A percentile compares a stretch with the other conserved stretches of the same genome.
Evolutionary conservation across 228 moss, liverwort and hornwort genomes (phyloP).

Genomic region (Sphagnum fallax): DNA sequence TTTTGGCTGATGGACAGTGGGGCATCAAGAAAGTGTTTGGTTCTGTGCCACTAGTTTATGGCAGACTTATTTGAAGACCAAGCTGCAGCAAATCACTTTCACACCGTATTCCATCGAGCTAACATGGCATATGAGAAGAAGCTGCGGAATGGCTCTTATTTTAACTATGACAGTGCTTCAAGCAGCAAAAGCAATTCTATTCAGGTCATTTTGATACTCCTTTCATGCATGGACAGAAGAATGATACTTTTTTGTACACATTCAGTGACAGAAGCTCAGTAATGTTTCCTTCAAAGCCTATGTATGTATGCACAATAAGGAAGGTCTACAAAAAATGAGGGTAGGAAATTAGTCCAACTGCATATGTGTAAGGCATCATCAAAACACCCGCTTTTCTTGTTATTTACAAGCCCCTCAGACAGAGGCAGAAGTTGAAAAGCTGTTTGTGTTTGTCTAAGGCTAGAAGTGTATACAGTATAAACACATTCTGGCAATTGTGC

Average conservation of each 20-base stretch:
- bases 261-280: too few species aligned
- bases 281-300: too few species aligned
- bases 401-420: too few species aligned
- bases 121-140: conserved; percentile 70
- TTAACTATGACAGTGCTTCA: conserved; percentile 83
- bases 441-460: too few species aligned
- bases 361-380: too few species aligned
- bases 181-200: conserved; percentile 82
- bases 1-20: conserved; percentile 72
- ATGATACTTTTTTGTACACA: too few species aligned
- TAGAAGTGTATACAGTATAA: background rate
- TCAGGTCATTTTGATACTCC: conserved; percentile 23
- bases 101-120: conserved; percentile 67
- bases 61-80: conserved; percentile 67
- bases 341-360: too few species aligned
- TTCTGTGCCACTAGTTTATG: conserved; percentile 94
- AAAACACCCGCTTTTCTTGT: too few species aligned
- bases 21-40: conserved; percentile 92
- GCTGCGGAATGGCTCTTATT: conserved; percentile 90
- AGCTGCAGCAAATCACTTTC: conserved; percentile 75
- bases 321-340: too few species aligned
- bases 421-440: too few species aligned
- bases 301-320: too few species aligned
- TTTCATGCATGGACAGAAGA: too few species aligned
- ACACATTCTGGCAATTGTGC: conserved; percentile 4